These are phyloP conservation scores for Metarhizium guizhouense DNA, from an alignment of 2,329 filamentous ascomycete genomes.

Conservation along the genomic window DNA sequence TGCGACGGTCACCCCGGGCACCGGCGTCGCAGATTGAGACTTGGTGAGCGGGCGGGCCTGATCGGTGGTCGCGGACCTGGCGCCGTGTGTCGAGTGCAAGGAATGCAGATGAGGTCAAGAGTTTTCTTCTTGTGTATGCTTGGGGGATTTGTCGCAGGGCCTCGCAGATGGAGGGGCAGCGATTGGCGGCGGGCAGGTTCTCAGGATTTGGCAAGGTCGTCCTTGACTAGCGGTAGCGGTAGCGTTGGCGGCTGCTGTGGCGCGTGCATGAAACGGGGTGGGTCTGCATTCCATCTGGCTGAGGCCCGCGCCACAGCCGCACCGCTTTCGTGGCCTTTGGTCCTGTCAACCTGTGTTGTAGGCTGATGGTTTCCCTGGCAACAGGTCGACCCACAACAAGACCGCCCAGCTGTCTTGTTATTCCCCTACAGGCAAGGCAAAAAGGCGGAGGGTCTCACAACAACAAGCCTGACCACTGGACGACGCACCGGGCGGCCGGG, in stretches of 20 bases:
- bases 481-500: not conserved
- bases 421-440: not conserved
- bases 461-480: not conserved
- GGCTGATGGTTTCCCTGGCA: slow-evolving; percentile 13
- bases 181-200: too few species aligned
- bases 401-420: not conserved
- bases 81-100: not conserved
- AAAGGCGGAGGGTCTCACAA: not conserved
- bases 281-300: too few species aligned
- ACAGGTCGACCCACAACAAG: slow-evolving; percentile 12
- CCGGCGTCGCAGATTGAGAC: not conserved
- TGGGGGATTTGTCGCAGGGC: not conserved
- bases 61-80: not conserved
- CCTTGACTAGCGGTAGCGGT: too few species aligned
- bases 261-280: too few species aligned
- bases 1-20: not conserved
- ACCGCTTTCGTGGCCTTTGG: not conserved
- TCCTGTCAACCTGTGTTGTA: not conserved
- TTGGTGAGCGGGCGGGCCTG: not conserved
- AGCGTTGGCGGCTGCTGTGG: too few species aligned
- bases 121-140: not conserved
- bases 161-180: not conserved
- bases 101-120: slow-evolving; percentile 8
- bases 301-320: too few species aligned
- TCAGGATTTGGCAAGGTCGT: too few species aligned